A percentile compares a stretch with the other conserved stretches of the same genome.
Evolutionary conservation across 2,329 filamentous ascomycete species (phyloP).

Genomic region (Davidsoniella australis): DNA sequence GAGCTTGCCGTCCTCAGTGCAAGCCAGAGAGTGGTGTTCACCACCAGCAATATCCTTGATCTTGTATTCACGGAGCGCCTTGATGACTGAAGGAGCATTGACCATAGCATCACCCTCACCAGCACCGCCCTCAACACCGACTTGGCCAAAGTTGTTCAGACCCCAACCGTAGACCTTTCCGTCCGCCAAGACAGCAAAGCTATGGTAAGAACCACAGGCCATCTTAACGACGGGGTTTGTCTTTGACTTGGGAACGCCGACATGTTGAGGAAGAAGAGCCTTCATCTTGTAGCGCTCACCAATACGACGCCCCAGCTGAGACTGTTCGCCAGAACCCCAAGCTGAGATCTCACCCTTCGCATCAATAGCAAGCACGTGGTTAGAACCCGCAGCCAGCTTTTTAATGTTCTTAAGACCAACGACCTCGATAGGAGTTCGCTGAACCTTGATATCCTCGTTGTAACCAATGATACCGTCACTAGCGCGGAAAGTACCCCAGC

Average conservation of each 20-base stretch:
- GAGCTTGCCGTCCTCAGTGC: slow-evolving; percentile 37
- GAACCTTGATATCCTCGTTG: slow-evolving; percentile 32
- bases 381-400: slow-evolving; percentile 47
- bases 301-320: slow-evolving; percentile 41
- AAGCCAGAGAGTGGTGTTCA: slow-evolving; percentile 56
- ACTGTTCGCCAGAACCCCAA: slow-evolving; percentile 58
- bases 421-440: slow-evolving; percentile 36
- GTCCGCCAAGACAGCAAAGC: slow-evolving; percentile 57
- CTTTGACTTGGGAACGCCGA: slow-evolving; percentile 39
- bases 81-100: slow-evolving; percentile 47
- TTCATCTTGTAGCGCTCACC: slow-evolving; percentile 46
- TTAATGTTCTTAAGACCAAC: slow-evolving; percentile 49
- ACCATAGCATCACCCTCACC: slow-evolving; percentile 38
- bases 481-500: slow-evolving; percentile 67
- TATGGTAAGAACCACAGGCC: slow-evolving; percentile 61
- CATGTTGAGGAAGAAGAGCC: slow-evolving; percentile 40
- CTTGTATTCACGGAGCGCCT: slow-evolving; percentile 49
- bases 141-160: slow-evolving; percentile 73
- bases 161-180: slow-evolving; percentile 69
- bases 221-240: slow-evolving; percentile 25
- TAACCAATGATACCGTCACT: slow-evolving; percentile 50
- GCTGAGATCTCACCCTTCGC: slow-evolving; percentile 46
- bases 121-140: slow-evolving; percentile 38
- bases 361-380: slow-evolving; percentile 55
- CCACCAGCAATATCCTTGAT: slow-evolving; percentile 44